Percentiles rank a stretch among this genome's conserved stretches.
Conservation (phyloP, 345 rosid genomes). For the Theobroma cacao region DNA sequence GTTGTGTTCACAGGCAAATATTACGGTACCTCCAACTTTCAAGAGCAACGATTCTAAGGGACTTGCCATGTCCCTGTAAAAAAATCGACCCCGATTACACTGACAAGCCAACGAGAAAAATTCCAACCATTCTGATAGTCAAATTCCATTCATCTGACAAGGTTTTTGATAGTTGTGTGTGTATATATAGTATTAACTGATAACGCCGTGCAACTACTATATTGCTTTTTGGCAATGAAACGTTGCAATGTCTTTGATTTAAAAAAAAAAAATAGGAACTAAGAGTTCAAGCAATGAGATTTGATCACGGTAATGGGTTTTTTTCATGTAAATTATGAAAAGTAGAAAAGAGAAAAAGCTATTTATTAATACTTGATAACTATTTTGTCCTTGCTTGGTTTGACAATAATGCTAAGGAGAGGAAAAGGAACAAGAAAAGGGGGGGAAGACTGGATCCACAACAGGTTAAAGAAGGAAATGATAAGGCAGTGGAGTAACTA, state of each 20-base stretch:
- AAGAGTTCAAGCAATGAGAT: not conserved
- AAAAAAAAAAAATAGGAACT: not conserved
- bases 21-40: not conserved
- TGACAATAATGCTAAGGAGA: not conserved
- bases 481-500: not conserved
- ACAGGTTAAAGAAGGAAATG: not conserved
- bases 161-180: not conserved
- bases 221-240: not conserved
- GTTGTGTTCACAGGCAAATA: not conserved
- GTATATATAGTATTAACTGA: not conserved
- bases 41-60: not conserved
- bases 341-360: not conserved
- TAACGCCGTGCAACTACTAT: not conserved
- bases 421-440: not conserved
- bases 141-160: not conserved
- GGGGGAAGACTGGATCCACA: not conserved
- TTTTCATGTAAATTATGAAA: not conserved
- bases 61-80: not conserved
- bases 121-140: not conserved
- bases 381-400: not conserved
- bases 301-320: not conserved
- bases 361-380: not conserved
- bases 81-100: not conserved
- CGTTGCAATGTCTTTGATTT: too few species aligned
- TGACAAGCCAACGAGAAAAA: not conserved